Conservation (phyloP, 352 stramenopile genomes). For the Pythium guiyangense region DNA sequence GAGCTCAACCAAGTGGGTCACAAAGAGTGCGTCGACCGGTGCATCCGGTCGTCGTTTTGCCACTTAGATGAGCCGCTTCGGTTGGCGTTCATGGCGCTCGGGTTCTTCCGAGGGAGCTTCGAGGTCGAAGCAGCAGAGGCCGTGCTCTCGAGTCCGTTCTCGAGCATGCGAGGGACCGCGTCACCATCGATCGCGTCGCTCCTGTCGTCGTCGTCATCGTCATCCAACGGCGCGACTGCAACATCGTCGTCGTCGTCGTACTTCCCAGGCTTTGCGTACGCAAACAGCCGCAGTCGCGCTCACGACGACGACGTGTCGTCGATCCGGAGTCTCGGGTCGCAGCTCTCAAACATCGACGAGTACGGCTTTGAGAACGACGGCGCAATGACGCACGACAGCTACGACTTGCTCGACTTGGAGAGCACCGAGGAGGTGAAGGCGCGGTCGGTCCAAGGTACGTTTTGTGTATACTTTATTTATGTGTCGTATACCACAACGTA, state of each 20-base stretch:
- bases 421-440: constrained; percentile 62
- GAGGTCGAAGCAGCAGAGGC: constrained; percentile 64
- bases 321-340: constrained; percentile 52
- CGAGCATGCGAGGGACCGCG: constrained; percentile 14
- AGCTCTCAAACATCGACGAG: constrained; percentile 64
- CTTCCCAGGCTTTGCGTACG: constrained; percentile 56
- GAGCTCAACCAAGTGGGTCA: constrained; percentile 71
- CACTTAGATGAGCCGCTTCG: constrained; percentile 64
- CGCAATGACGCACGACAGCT: constrained; percentile 73
- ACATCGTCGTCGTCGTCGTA: constrained; percentile 27
- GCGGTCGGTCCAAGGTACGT: constrained; percentile 29
- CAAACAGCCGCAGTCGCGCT: constrained; percentile 19
- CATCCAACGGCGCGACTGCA: not conserved
- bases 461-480: not conserved
- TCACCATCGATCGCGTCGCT: not conserved
- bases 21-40: constrained; percentile 76
- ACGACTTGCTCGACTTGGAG: constrained; percentile 71
- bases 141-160: constrained; percentile 51
- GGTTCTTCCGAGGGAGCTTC: constrained; percentile 78
- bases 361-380: constrained; percentile 78
- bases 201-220: constrained; percentile 23
- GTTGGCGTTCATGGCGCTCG: constrained; percentile 77
- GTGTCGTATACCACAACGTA: no score
- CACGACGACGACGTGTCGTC: constrained; percentile 52
- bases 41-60: constrained; percentile 78